Evolutionary conservation across 1,284 basidiomycete species (phyloP), one percentile per base, ranked within the genome.

Genomic region (Sporisorium exsertum): DNA sequence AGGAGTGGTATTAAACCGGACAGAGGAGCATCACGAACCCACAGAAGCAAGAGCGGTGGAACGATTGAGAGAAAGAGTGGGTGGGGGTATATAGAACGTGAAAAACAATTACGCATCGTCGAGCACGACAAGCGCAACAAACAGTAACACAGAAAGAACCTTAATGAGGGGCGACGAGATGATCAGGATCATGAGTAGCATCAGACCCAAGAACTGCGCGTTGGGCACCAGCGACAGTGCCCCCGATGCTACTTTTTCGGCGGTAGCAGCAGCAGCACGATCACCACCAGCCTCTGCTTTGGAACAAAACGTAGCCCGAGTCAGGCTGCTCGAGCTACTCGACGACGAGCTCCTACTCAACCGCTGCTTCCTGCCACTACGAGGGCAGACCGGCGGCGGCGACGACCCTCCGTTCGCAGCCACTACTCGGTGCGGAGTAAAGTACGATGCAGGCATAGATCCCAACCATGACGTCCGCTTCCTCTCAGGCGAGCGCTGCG

Each of bases 161-260:
- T 75, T 75, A 57, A 75, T 75, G 32, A 75, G 64, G 0, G 72
- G 67, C 6, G 72, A 75, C 18, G 72, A 75, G 53, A 75, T 65
- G 49, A 75, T 64, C 29, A 75, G 32, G 15, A 75, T 65, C 63
- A 75, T 50, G 26, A 75, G 59, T 43, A 75, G 64, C 59, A 74
- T 58, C 33, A 75, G 45, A 3, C 59, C 67, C 35, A 66, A 49
- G 46, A 66, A 75, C 13, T 75, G 67, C 6, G 67, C 67, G 26
- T 75, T 75, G 4, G 72, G 72, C 1, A 47, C 51, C 16, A 70
- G 18, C 24, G 64, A 37, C 33, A 37, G n/a, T 7, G 54, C 47
- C n/a, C 49, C 29, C 49, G 27, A 29, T 7, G 16, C 27, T 22
- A 13, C 26, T 26, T 63, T 43, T 22, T 26, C 27, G 26, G 12